Evolutionary conservation across 2,329 filamentous ascomycete genomes (phyloP).

Genomic region (Penicillium sp.): DNA sequence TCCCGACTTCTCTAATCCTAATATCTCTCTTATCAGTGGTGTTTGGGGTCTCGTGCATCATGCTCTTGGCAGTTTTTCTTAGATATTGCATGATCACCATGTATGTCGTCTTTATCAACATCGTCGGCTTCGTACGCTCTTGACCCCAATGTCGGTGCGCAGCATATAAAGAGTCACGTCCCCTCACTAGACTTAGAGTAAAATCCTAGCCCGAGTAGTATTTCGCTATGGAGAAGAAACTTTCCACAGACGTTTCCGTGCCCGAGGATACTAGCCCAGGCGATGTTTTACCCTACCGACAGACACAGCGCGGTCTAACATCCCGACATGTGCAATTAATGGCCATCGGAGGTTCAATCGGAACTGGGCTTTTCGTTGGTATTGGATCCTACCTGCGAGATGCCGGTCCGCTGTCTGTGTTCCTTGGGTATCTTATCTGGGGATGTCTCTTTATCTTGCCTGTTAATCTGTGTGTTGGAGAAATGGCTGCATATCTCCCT

Average conservation of each 20-base stretch:
- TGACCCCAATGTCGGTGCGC: slow-evolving; percentile 8
- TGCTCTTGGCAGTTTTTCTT: neutral
- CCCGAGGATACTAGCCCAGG: slow-evolving; percentile 15
- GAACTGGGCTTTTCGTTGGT: slow-evolving; percentile 36
- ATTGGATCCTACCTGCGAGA: slow-evolving; percentile 34
- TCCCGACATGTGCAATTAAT: slow-evolving; percentile 43
- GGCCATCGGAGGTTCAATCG: slow-evolving; percentile 41
- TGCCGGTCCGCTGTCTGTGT: slow-evolving; percentile 34
- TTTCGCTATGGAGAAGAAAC: slow-evolving; percentile 20
- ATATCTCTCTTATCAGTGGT: slow-evolving; percentile 1
- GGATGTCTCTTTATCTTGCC: slow-evolving; percentile 34
- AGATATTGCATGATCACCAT: neutral
- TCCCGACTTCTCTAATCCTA: neutral
- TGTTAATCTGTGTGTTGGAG: slow-evolving; percentile 30
- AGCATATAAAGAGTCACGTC: slow-evolving; percentile 12
- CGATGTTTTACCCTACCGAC: slow-evolving; percentile 11
- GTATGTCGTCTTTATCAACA: slow-evolving; percentile 9
- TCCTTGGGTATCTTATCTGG: slow-evolving; percentile 38
- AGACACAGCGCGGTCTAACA: slow-evolving; percentile 36
- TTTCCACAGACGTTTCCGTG: slow-evolving; percentile 11
- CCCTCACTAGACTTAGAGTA: slow-evolving; percentile 2
- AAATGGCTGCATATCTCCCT: slow-evolving; percentile 33
- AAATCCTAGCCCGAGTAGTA: neutral
- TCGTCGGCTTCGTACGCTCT: slow-evolving; percentile 9
- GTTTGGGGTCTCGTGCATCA: neutral